Conservation (phyloP, 2,329 filamentous ascomycete species). For the Fusarium globosum region DNA sequence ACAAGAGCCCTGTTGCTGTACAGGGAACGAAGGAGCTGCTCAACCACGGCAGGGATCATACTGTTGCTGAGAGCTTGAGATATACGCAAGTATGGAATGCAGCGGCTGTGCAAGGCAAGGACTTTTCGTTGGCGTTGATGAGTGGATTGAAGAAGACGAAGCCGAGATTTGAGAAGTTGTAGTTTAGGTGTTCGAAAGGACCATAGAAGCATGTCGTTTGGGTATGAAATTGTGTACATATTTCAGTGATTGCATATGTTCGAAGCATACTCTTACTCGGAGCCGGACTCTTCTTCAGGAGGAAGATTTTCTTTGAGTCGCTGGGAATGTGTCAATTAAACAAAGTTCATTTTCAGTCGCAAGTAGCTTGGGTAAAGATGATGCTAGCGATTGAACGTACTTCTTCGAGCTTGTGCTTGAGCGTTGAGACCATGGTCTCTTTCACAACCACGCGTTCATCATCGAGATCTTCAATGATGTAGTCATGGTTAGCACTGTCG, state of each 20-base stretch:
- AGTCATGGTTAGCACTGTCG: conserved; percentile 75
- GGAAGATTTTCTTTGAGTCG: conserved; percentile 64
- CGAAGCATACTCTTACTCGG: conserved; percentile 57
- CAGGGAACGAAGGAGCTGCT: conserved; percentile 89
- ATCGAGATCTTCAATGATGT: conserved; percentile 83
- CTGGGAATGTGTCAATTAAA: conserved; percentile 45
- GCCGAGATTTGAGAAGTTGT: conserved; percentile 88
- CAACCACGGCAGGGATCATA: conserved; percentile 83
- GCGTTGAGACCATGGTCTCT: conserved; percentile 73
- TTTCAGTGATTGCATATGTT: background rate
- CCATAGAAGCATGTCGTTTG: background rate
- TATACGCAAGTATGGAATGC: conserved; percentile 93
- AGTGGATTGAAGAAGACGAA: conserved; percentile 82
- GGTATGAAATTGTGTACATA: background rate
- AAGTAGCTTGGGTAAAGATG: background rate
- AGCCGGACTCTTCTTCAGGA: conserved; percentile 63
- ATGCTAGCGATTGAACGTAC: conserved; percentile 56
- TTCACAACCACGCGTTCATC: conserved; percentile 81
- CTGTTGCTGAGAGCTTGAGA: conserved; percentile 79
- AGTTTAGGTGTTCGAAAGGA: conserved; percentile 22
- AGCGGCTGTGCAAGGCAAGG: conserved; percentile 81
- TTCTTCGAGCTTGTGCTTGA: conserved; percentile 76
- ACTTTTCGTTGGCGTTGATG: conserved; percentile 79
- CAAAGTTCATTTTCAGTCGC: conserved; percentile 3
- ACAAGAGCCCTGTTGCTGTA: conserved; percentile 88